A percentile compares a stretch with the other conserved stretches of the same genome.
These are phyloP conservation scores for Puccinia horiana DNA, from an alignment of 1,284 basidiomycete species.

Conservation along the genomic window DNA sequence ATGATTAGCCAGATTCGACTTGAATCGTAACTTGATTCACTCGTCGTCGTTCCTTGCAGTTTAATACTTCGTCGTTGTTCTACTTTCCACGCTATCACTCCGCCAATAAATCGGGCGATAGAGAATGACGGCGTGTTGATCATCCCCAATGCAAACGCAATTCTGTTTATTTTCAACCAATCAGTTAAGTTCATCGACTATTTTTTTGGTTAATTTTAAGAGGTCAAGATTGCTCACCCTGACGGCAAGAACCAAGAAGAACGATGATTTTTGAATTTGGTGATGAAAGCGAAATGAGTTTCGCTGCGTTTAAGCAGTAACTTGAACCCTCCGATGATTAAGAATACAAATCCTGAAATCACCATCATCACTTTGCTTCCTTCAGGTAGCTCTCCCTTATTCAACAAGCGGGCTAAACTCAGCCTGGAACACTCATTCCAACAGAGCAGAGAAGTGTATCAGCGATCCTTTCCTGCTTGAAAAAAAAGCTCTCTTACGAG, in stretches of 20 bases:
- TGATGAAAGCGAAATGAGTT: slow-evolving; percentile 4
- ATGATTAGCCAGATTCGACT: slow-evolving; percentile 73
- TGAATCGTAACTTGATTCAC: slow-evolving; percentile 58
- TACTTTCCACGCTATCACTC: slow-evolving; percentile 74
- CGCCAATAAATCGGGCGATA: slow-evolving; percentile 84
- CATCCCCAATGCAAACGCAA: slow-evolving; percentile 68
- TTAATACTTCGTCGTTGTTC: slow-evolving; percentile 57
- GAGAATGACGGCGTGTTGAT: slow-evolving; percentile 94
- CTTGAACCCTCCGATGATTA: slow-evolving; percentile 69
- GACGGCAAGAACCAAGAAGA: slow-evolving; percentile 75
- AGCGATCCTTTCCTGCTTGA: not conserved
- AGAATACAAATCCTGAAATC: slow-evolving; percentile 72
- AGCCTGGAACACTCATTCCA: slow-evolving; percentile 67
- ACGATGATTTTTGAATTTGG: slow-evolving; percentile 49
- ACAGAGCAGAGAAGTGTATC: not conserved
- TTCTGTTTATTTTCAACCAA: slow-evolving; percentile 57
- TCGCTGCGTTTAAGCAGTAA: slow-evolving; percentile 59
- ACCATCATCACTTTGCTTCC: slow-evolving; percentile 80
- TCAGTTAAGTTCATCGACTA: slow-evolving; percentile 57
- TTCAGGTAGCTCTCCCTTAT: slow-evolving; percentile 75
- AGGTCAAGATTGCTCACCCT: slow-evolving; percentile 64
- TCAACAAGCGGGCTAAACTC: slow-evolving; percentile 81
- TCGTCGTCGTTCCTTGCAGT: slow-evolving; percentile 58
- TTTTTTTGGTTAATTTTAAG: not conserved
- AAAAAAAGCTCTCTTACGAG: not conserved